Evolutionary conservation across 2,329 filamentous ascomycete species (phyloP).

Genomic region (Talaromyces verruculosus): DNA sequence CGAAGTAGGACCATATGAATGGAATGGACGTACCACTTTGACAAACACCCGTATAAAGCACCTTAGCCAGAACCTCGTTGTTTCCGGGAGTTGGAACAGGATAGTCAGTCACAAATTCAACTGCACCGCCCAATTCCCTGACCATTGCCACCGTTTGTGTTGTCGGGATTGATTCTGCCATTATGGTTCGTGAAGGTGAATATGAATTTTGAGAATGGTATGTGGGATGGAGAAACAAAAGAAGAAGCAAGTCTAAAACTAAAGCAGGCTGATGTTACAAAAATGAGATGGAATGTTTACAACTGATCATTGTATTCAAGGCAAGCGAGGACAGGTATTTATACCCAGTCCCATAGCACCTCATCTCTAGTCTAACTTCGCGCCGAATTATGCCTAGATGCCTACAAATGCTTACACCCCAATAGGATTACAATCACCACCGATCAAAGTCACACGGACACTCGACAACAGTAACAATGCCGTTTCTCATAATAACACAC

Average conservation of each 20-base stretch:
- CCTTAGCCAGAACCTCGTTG: slow-evolving; percentile 48
- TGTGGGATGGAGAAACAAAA: neutral
- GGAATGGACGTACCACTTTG: slow-evolving; percentile 40
- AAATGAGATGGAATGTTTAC: neutral
- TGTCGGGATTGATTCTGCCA: slow-evolving; percentile 23
- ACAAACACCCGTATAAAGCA: slow-evolving; percentile 49
- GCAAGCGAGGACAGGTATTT: neutral
- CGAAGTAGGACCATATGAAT: neutral
- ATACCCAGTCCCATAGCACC: neutral
- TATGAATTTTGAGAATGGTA: too few species aligned
- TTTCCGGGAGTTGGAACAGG: slow-evolving; percentile 41
- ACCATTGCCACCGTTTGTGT: slow-evolving; percentile 47
- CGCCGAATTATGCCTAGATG: neutral
- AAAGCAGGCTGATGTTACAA: neutral
- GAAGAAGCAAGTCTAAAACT: neutral
- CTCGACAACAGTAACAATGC: neutral
- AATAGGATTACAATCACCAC: neutral
- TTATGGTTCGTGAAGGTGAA: neutral
- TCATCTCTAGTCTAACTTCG: neutral
- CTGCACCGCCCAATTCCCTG: slow-evolving; percentile 39
- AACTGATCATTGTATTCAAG: neutral
- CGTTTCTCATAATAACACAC: too few species aligned
- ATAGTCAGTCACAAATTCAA: slow-evolving; percentile 45
- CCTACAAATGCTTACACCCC: neutral
- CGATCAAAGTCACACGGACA: neutral